A percentile compares a stretch with the other conserved stretches of the same genome.
phyloP scores from a whole-genome alignment of 768 basidiomycete species.

The Cystoderma amianthinum region DNA sequence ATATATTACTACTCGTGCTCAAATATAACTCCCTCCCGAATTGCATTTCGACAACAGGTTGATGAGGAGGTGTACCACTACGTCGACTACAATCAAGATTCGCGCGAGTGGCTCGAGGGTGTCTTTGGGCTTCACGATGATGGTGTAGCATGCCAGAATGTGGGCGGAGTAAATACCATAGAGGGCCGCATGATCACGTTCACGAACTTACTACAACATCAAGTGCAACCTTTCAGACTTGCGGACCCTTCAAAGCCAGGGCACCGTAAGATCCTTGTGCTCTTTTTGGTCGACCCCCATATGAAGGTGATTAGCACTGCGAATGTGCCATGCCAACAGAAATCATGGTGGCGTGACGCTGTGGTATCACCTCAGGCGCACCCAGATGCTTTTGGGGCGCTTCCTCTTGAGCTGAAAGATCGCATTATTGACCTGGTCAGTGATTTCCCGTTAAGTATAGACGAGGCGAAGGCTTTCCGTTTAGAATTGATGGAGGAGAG shows the following conservation, averaged over 20 bases:
- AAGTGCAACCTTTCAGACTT: conserved; percentile 26
- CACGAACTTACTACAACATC: conserved; percentile 30
- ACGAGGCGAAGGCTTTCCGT: conserved; percentile 20
- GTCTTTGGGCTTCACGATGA: conserved; percentile 7
- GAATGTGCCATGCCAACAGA: conserved; percentile 21
- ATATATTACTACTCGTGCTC: conserved; percentile 2
- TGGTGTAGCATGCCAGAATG: conserved; percentile 11
- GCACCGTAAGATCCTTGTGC: conserved; percentile 33
- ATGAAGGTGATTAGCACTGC: conserved; percentile 19
- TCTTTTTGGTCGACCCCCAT: conserved; percentile 33
- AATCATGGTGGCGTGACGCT: conserved; percentile 20
- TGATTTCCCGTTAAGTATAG: conserved; percentile 17
- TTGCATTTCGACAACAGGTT: conserved; percentile 2
- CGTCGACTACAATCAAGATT: background rate
- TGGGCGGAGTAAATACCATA: conserved; percentile 19
- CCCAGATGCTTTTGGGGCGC: conserved; percentile 7
- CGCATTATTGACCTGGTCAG: conserved; percentile 14
- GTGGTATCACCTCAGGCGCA: conserved; percentile 2
- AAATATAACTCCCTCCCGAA: background rate
- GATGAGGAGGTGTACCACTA: background rate
- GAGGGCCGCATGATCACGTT: conserved; percentile 26
- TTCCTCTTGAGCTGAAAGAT: conserved; percentile 20
- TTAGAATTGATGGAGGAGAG: conserved; percentile 23
- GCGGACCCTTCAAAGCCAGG: conserved; percentile 29
- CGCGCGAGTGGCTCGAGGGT: background rate